Evolutionary conservation across 495 filamentous ascomycete species (phyloP), one percentile per base, ranked within the genome.

Genomic region (Oidiodendron maius): DNA sequence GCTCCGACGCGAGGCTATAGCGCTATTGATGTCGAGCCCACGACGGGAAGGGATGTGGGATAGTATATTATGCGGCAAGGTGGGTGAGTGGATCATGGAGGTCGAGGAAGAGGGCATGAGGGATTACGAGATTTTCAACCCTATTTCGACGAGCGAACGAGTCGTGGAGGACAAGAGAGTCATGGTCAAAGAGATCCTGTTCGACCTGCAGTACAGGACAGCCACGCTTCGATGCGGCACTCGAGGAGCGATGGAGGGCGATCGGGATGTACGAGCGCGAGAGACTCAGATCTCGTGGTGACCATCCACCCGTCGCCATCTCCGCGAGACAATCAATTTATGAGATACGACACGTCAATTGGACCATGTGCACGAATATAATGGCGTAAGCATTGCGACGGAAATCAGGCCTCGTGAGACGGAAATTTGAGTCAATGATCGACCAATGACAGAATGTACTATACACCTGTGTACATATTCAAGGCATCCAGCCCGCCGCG

Each of bases 141-240:
- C 32, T 32, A 21, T 50, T 22, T 20, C 26, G 17, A 40, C 49
- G 1, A 38, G 43, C 23, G 44, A 59, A 22, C 18, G 53, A 3
- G 37, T 59, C 32, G 37, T 38, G 13, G 71, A 71, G 18, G 70
- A 75, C 25, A 71, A 62, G 58, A 68, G 75, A 6, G 70, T 77
- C 40, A 77, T 77, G 72, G 71, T 78, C 23, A 63, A 69, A 46
- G 68, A 71, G 17, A 74, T 77, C 49, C 60, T 76, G 55, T 77
- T 78, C 46, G 68, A 77, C 40, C 57, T 78, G 44, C 71, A 71
- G 21, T 61, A 68, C 54, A 62, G 68, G 22, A 66, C 65, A 23
- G 75, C 75, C 9, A 58, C 61, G 0, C 60, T 78, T 4, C 60
- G 72, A 52, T 71, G 74, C 18, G 75, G 74, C 28, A 72, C 72